phyloP scores from a whole-genome alignment of 257 asterid genomes.

The Ajuga chamaepitys region DNA sequence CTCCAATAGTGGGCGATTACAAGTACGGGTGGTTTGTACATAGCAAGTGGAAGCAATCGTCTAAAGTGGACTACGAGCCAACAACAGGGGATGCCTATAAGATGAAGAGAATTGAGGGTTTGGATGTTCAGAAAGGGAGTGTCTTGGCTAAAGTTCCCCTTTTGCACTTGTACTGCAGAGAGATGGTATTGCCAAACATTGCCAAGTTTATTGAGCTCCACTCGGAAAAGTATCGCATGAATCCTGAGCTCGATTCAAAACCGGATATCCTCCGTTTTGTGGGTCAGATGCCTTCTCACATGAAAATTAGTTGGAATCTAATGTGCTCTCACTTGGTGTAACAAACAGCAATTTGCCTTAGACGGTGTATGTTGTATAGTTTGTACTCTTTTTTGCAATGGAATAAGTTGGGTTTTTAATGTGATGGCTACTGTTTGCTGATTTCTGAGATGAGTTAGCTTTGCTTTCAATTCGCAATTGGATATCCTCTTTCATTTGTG shows the following conservation, averaged over 20 bases:
- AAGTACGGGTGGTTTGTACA: conserved; percentile 91
- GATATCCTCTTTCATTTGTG: no score
- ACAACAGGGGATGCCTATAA: conserved; percentile 62
- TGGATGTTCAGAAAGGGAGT: conserved; percentile 92
- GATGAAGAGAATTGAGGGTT: conserved; percentile 70
- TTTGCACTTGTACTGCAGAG: conserved; percentile 85
- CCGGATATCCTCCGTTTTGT: conserved; percentile 68
- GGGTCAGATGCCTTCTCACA: conserved; percentile 86
- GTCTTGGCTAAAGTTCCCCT: conserved; percentile 83
- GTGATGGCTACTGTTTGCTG: no score
- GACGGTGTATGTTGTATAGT: no score
- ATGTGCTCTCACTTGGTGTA: conserved; percentile 57
- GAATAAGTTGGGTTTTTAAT: no score
- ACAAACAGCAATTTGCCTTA: no score
- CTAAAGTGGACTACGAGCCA: conserved; percentile 77
- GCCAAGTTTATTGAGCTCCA: conserved; percentile 55
- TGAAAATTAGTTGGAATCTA: conserved; percentile 95
- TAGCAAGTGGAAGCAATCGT: conserved; percentile 84
- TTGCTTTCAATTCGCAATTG: no score
- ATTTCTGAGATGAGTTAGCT: no score
- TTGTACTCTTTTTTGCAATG: no score
- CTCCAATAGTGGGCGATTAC: conserved; percentile 93
- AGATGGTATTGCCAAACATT: conserved; percentile 76
- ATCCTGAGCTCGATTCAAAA: conserved; percentile 26
- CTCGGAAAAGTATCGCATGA: not conserved